Percentiles rank a stretch among this genome's conserved stretches.
phyloP scores from a whole-genome alignment of 1,139 yeast genomes.

The Debaryomycetaceae sp. region DNA sequence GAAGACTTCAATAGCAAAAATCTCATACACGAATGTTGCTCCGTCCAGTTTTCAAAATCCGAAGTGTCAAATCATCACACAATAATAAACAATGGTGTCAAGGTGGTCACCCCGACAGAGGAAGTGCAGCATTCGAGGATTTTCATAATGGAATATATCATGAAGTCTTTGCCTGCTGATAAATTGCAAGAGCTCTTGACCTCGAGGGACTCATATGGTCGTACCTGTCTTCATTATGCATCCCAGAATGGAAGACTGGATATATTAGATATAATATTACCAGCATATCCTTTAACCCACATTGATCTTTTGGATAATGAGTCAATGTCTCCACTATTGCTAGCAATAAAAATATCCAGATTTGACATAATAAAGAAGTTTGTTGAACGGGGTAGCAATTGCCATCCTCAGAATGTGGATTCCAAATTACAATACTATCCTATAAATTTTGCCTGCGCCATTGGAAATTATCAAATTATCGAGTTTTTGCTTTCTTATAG shows the following conservation, averaged over 20 bases:
- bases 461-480: slow-evolving; percentile 72
- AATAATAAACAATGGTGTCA: slow-evolving; percentile 43
- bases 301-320: slow-evolving; percentile 63
- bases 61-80: slow-evolving; percentile 31
- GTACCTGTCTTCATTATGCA: slow-evolving; percentile 87
- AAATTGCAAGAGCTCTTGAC: slow-evolving; percentile 25
- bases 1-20: slow-evolving; percentile 43
- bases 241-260: slow-evolving; percentile 65
- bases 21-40: slow-evolving; percentile 45
- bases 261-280: slow-evolving; percentile 44
- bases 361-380: slow-evolving; percentile 47
- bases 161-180: slow-evolving; percentile 20
- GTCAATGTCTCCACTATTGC: slow-evolving; percentile 74
- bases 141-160: slow-evolving; percentile 34
- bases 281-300: slow-evolving; percentile 32
- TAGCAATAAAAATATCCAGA: slow-evolving; percentile 72
- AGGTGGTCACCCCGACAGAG: slow-evolving; percentile 40
- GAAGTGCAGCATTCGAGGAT: slow-evolving; percentile 39
- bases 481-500: slow-evolving; percentile 47
- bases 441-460: slow-evolving; percentile 82
- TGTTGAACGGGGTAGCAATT: slow-evolving; percentile 49
- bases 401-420: slow-evolving; percentile 52
- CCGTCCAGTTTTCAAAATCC: slow-evolving; percentile 34
- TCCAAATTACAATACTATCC: slow-evolving; percentile 67
- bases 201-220: slow-evolving; percentile 63